Base-by-base conservation (phyloP, 164 flowering plant genomes). In the Kingdonia uniflora region DNA sequence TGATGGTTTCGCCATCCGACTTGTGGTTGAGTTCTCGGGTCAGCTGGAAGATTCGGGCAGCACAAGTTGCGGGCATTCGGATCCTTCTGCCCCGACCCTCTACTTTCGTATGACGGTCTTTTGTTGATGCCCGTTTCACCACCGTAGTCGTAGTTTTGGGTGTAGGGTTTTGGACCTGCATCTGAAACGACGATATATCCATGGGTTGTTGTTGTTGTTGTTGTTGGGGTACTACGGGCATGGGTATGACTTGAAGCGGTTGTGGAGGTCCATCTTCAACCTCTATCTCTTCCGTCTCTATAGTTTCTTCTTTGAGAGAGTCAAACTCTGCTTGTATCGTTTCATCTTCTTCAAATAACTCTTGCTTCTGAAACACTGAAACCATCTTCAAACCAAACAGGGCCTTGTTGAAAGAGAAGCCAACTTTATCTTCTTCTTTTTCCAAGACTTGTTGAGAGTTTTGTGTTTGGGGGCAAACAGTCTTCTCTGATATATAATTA, bases 61-160 rank as follows among this genome's bases (percentile, higher is more conserved):
- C 88, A 46, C 94, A 85, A 0, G 85, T 76, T 43, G 88, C 84
- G 2, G 88, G 86, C 80, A 85, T 80, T 14, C 88, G 80, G 54
- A 81, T 77, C 64, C 92, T 67, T 55, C 88, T 65, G 13, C 88
- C 92, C 1, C 92, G 70, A 0, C 92, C 92, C 49, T 84, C 87
- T 0, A 84, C 91, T 56, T 81, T 81, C 5, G 85, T 79, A 65
- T 81, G 87, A 4, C 87, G 64, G 68, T 82, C 84, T 49, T 82
- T 77, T 14, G 78, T 76, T 0, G 82, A 80, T 1, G 76, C 48
- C 46, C 85, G 62, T 48, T 62, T 68, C 33, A 49, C 56, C 19
- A 29, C 35, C 35, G 4, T 4, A 29, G 35, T 8, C 35, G 35
- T 4, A 53, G 44, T 2, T 48, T 37, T n/a, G 7, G 50, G 15